phyloP scores from a whole-genome alignment of 768 basidiomycete genomes.

The Ramaria rubella region DNA sequence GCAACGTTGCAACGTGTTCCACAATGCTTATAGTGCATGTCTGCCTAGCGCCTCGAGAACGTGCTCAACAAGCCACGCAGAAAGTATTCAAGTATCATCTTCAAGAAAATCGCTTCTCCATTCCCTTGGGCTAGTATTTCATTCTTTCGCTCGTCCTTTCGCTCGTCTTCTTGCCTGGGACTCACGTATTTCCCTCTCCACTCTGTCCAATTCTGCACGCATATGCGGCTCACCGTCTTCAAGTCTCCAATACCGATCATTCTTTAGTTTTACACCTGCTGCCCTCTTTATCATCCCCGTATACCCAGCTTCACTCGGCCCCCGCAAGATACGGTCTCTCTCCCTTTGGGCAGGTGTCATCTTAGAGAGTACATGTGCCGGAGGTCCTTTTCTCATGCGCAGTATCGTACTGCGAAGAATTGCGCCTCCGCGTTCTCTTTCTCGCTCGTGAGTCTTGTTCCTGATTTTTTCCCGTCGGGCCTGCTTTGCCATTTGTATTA shows the following conservation, averaged over 20 bases:
- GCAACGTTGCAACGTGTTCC: too few species aligned
- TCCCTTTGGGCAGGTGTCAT: constrained; percentile 45
- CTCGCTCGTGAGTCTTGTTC: constrained; percentile 58
- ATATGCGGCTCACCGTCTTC: constrained; percentile 23
- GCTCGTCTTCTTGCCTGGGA: not conserved
- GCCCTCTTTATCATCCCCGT: constrained; percentile 55
- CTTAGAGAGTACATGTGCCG: constrained; percentile 48
- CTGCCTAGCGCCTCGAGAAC: too few species aligned
- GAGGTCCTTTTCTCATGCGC: constrained; percentile 50
- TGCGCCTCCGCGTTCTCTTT: constrained; percentile 60
- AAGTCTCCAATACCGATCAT: constrained; percentile 27
- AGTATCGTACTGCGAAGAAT: constrained; percentile 40
- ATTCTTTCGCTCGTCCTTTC: not conserved
- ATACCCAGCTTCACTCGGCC: constrained; percentile 63
- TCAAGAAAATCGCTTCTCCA: too few species aligned
- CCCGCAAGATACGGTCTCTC: constrained; percentile 44
- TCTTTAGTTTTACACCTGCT: constrained; percentile 44
- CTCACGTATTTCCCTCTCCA: not conserved
- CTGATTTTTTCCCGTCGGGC: constrained; percentile 55
- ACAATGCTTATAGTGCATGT: too few species aligned
- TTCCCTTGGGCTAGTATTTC: too few species aligned
- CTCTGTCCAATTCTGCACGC: not conserved
- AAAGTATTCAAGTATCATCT: too few species aligned
- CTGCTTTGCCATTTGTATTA: constrained; percentile 42
- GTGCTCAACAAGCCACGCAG: too few species aligned